Base-by-base conservation (phyloP, 2,329 filamentous ascomycete genomes). In the Cercospora zeina region DNA sequence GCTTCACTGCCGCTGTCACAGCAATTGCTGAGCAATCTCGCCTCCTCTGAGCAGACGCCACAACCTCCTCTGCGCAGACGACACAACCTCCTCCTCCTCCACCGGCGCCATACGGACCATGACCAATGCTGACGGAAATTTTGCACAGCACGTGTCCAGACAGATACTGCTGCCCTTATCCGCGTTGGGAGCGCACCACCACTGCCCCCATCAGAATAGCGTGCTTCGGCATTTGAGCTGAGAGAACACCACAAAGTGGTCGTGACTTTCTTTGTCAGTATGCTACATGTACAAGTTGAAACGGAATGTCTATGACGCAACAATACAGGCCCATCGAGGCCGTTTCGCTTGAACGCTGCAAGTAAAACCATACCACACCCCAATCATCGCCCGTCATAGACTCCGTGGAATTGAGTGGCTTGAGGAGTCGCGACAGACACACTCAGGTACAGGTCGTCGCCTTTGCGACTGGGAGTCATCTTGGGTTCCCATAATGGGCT, bases 381-480 rank as follows among this genome's bases (percentile, higher is more conserved):
- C 19, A 19, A n/a, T 58, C 42, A 59, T 49, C 61, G 37, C 31
- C 19, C 27, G 27, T 62, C 54, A 50, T 62, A 57, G 21, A 45
- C 6, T 24, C 50, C 37, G 47, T 45, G 53, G 62, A 65, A 69
- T 19, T 63, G 60, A 24, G 55, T 58, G 10, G 59, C 27, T 51
- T 59, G 56, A 13, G 71, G 68, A 56, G 68, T 70, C 37, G 66
- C 70, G 37, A 72, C 59, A 19, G 69, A 70, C 7, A 81, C 79
- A 34, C 72, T 73, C 47, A 81, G 70, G 42, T 83, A 87, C 62
- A 90, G 70, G 71, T 90, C 87, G 27, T 87, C 84, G 0, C 88
- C 88, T 54, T 85, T 80, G 63, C 86, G 78, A 61, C 85, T 87
- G 2, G 88, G 88, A 50, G 88, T 90, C 68, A 90, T 70, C 67